phyloP scores from a whole-genome alignment of 176 grass and related monocot species.

The Oryza meyeriana region DNA sequence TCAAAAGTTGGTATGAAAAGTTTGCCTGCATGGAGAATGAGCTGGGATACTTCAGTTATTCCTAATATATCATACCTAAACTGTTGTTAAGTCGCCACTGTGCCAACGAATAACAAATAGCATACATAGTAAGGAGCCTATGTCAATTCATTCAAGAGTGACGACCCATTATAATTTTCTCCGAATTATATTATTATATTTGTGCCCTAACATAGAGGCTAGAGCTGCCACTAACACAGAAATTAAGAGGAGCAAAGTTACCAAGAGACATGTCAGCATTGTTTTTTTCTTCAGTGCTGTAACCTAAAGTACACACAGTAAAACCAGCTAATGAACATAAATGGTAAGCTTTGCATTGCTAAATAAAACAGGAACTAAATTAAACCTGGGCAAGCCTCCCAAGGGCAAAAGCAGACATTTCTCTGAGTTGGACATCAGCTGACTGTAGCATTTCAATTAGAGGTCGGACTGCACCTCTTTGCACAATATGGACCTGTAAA shows the following conservation, averaged over 20 bases:
- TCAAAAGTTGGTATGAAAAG: background rate
- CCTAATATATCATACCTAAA: background rate
- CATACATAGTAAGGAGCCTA: background rate
- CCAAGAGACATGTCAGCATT: background rate
- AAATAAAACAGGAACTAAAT: constrained; percentile 15
- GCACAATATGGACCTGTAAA: constrained; percentile 96
- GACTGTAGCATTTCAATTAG: constrained; percentile 99
- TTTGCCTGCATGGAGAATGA: background rate
- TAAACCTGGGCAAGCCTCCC: constrained; percentile 97
- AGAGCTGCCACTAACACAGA: background rate
- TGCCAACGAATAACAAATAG: background rate
- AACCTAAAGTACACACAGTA: constrained; percentile 5
- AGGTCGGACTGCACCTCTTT: constrained; percentile 85
- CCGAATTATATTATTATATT: background rate
- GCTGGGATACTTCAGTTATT: background rate
- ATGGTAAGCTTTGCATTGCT: background rate
- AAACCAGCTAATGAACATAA: constrained; percentile 7
- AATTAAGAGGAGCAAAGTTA: background rate
- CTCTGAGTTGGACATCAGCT: constrained; percentile 83
- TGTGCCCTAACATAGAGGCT: background rate
- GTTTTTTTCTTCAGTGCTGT: constrained; percentile 8
- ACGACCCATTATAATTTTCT: background rate
- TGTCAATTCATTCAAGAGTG: background rate
- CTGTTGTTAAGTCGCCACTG: background rate
- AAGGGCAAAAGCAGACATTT: constrained; percentile 99